Percentiles rank a stretch among this genome's conserved stretches.
These are phyloP conservation scores for Populus nigra DNA, from an alignment of 345 rosid species.

Conservation along the genomic window DNA sequence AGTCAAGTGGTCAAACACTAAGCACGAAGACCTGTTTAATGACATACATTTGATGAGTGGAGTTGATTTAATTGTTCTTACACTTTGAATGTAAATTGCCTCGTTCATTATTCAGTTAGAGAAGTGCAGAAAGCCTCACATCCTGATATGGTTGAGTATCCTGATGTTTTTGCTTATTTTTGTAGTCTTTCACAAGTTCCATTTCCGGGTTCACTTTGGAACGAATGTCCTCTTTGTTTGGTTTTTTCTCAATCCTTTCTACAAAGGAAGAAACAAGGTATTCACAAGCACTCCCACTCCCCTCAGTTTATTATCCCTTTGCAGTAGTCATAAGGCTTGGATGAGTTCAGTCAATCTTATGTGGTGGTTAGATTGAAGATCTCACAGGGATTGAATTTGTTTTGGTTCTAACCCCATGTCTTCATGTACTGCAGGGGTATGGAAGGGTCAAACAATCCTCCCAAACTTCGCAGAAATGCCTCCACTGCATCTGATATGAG, in stretches of 20 bases:
- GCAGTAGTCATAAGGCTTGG: background rate
- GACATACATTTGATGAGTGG: background rate
- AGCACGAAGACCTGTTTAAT: background rate
- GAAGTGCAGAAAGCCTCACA: background rate
- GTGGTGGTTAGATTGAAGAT: conserved; percentile 1
- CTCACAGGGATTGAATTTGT: background rate
- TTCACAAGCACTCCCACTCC: conserved; percentile 15
- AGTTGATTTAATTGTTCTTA: background rate
- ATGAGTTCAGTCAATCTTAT: background rate
- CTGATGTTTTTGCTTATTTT: conserved; percentile 26
- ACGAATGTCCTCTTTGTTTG: conserved; percentile 64
- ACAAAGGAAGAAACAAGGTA: conserved; percentile 56
- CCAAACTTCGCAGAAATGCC: conserved; percentile 62
- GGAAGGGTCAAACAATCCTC: conserved; percentile 45
- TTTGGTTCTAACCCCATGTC: conserved; percentile 5
- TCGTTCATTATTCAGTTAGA: background rate
- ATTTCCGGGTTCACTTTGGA: conserved; percentile 73
- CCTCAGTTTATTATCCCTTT: background rate
- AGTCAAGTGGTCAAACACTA: too few relatives aligned
- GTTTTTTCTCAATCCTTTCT: conserved; percentile 62
- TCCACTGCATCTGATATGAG: conserved; percentile 67
- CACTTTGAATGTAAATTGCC: background rate
- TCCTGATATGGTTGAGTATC: background rate
- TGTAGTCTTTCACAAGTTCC: conserved; percentile 67
- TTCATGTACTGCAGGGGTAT: conserved; percentile 36